Evolutionary conservation across 176 grass and related monocot genomes (phyloP).

Genomic region (Lolium perenne): DNA sequence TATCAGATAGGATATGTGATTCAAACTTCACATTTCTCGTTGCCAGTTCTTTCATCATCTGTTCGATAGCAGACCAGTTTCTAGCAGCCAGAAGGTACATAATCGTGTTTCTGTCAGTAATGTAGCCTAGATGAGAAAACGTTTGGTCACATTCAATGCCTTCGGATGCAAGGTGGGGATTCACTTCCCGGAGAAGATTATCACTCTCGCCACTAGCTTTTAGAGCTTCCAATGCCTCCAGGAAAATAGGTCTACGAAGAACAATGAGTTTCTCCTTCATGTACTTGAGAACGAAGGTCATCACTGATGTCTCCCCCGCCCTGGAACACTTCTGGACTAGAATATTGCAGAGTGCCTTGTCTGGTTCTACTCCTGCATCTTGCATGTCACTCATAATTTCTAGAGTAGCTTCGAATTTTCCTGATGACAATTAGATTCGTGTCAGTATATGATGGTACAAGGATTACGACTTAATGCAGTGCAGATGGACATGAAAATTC

Average conservation of each 20-base stretch:
- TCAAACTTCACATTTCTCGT: conserved; percentile 56
- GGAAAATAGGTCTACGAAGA: conserved; percentile 62
- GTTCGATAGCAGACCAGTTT: conserved; percentile 64
- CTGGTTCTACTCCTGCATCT: conserved; percentile 72
- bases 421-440: conserved; percentile 31
- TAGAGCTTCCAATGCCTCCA: conserved; percentile 70
- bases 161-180: conserved; percentile 68
- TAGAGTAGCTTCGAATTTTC: conserved; percentile 70
- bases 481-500: too few relatives aligned
- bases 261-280: conserved; percentile 78
- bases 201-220: conserved; percentile 58
- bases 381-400: conserved; percentile 70
- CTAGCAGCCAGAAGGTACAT: conserved; percentile 55
- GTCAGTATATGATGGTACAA: conserved; percentile 35
- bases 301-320: conserved; percentile 60
- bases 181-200: conserved; percentile 73
- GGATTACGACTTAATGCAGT: not conserved
- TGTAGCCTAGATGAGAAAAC: conserved; percentile 49
- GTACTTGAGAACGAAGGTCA: conserved; percentile 66
- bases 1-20: conserved; percentile 52
- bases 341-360: conserved; percentile 79
- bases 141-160: conserved; percentile 51
- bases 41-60: conserved; percentile 47
- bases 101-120: conserved; percentile 61
- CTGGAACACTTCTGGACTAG: conserved; percentile 72